A percentile compares a stretch with the other conserved stretches of the same genome.
Evolutionary conservation across 2,329 filamentous ascomycete species (phyloP).

Genomic region (Nothophoma quercina): DNA sequence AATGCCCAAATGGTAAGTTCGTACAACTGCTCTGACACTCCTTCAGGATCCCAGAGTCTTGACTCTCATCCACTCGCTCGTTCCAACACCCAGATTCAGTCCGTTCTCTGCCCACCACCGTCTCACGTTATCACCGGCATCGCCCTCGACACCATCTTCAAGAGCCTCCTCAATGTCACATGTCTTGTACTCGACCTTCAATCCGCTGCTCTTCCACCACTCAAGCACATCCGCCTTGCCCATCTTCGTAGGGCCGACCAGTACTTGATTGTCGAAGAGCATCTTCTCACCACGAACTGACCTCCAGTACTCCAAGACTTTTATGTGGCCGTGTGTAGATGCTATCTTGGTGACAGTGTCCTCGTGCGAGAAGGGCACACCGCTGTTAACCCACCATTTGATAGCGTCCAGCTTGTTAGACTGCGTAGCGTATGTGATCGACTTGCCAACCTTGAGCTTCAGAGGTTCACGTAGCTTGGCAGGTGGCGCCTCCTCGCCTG

Average conservation of each 20-base stretch:
- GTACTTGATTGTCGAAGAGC: constrained; percentile 81
- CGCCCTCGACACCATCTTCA: constrained; percentile 78
- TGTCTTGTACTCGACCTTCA: constrained; percentile 89
- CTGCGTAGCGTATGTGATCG: constrained; percentile 83
- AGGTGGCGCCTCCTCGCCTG: constrained; percentile 24
- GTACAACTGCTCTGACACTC: background rate
- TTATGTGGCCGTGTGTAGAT: constrained; percentile 82
- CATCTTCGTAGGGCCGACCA: constrained; percentile 87
- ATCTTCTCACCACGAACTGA: constrained; percentile 76
- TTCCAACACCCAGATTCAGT: constrained; percentile 79
- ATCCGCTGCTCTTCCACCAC: constrained; percentile 85
- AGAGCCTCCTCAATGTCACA: constrained; percentile 95
- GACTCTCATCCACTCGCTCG: constrained; percentile 88
- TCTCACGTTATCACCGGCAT: constrained; percentile 74
- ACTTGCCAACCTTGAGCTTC: constrained; percentile 80
- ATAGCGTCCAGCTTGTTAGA: constrained; percentile 79
- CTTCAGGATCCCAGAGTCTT: constrained; percentile 64
- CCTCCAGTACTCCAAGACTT: constrained; percentile 84
- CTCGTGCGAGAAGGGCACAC: constrained; percentile 79
- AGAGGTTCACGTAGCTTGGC: constrained; percentile 44
- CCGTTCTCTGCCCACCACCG: constrained; percentile 90
- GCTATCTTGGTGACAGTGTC: constrained; percentile 86
- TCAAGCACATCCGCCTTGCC: constrained; percentile 85
- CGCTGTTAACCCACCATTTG: constrained; percentile 86
- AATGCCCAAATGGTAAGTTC: background rate